phyloP scores from a whole-genome alignment of 2,329 filamentous ascomycete genomes.

The Talaromyces sp. region DNA sequence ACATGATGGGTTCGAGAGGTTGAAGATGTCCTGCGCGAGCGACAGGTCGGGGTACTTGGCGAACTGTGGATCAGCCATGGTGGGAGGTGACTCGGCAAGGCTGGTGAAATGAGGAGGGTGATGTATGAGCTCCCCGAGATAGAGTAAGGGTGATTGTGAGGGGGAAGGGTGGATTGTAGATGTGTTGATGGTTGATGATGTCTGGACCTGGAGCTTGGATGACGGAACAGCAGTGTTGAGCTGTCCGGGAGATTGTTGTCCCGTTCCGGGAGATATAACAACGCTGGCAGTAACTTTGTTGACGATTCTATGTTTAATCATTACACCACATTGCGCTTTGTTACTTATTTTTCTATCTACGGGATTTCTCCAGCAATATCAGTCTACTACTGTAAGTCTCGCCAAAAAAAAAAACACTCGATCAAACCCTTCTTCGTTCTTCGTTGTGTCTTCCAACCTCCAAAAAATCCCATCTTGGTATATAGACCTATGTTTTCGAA shows the following conservation, averaged over 20 bases:
- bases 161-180: not conserved
- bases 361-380: not conserved
- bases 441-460: not conserved
- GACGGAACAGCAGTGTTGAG: slow-evolving; percentile 5
- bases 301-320: not conserved
- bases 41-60: slow-evolving; percentile 62
- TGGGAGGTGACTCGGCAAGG: slow-evolving; percentile 30
- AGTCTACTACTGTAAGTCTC: not conserved
- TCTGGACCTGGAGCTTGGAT: slow-evolving; percentile 10
- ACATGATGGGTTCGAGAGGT: slow-evolving; percentile 60
- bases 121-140: not conserved
- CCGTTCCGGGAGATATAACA: slow-evolving; percentile 10
- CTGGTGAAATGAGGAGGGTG: not conserved
- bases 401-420: not conserved
- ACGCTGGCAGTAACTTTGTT: not conserved
- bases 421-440: not conserved
- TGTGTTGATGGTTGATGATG: slow-evolving; percentile 1
- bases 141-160: slow-evolving; percentile 4
- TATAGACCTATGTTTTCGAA: not conserved
- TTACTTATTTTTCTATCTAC: not conserved
- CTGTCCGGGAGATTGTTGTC: slow-evolving; percentile 10
- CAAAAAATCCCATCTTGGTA: not conserved
- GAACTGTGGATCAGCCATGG: slow-evolving; percentile 64
- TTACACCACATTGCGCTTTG: not conserved
- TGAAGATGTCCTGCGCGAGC: slow-evolving; percentile 66